Conservation (phyloP, 2,329 filamentous ascomycete species). For the Arthrinium puccinioides region DNA sequence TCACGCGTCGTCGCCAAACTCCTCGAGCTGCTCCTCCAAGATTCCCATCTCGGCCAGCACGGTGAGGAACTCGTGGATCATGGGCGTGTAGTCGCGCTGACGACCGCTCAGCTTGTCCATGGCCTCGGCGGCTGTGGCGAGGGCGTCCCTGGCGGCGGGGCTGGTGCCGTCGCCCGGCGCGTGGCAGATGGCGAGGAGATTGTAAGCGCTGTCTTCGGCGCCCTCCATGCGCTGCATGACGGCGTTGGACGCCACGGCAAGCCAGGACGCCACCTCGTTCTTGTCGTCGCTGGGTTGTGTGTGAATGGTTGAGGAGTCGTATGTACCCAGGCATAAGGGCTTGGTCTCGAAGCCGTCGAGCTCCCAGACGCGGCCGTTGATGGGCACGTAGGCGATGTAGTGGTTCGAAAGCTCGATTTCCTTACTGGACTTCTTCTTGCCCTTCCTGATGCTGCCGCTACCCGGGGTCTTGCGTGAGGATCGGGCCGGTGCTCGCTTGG, state of each 20-base stretch:
- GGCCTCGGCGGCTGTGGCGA: slow-evolving; percentile 29
- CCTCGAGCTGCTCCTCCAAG: slow-evolving; percentile 34
- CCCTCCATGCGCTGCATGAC: background rate
- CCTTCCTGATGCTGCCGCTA: slow-evolving; percentile 21
- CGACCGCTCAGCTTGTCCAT: slow-evolving; percentile 45
- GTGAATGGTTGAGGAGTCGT: background rate
- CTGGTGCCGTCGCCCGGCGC: background rate
- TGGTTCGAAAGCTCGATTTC: slow-evolving; percentile 64
- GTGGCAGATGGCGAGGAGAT: slow-evolving; percentile 1
- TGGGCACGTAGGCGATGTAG: slow-evolving; percentile 83
- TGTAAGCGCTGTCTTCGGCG: background rate
- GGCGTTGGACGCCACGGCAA: background rate
- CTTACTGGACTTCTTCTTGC: slow-evolving; percentile 32
- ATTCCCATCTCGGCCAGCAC: slow-evolving; percentile 61
- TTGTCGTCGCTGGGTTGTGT: background rate
- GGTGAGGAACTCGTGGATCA: slow-evolving; percentile 62
- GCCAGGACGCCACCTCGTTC: background rate
- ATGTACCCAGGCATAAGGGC: slow-evolving; percentile 56
- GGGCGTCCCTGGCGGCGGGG: background rate
- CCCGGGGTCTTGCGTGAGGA: background rate
- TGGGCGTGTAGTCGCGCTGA: slow-evolving; percentile 61
- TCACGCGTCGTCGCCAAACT: no score
- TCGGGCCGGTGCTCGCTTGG: slow-evolving; percentile 1
- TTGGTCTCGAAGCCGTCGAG: slow-evolving; percentile 75
- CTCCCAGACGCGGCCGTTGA: slow-evolving; percentile 71